phyloP scores from a whole-genome alignment of 1,284 basidiomycete species.

The Anthracocystis panici-leucophaei region DNA sequence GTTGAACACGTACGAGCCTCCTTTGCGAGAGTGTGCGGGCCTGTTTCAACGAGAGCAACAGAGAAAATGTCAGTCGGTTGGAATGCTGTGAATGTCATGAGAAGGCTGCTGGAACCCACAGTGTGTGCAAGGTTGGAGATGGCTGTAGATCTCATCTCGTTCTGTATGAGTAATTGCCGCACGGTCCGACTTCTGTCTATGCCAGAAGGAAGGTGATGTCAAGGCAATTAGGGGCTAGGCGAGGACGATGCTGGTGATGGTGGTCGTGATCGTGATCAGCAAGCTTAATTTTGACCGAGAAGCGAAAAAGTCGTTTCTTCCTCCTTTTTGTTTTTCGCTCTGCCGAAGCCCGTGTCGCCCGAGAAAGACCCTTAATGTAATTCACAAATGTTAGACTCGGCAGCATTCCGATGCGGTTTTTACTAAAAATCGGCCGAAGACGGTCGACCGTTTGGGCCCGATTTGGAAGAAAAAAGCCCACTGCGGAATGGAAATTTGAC shows the following conservation, averaged over 20 bases:
- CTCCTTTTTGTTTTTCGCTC: neutral
- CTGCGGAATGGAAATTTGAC: slow-evolving; percentile 5
- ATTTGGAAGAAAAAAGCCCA: neutral
- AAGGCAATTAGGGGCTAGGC: neutral
- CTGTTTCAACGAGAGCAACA: slow-evolving; percentile 8
- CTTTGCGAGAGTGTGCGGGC: slow-evolving; percentile 47
- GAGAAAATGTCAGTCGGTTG: neutral
- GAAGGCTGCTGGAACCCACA: slow-evolving; percentile 14
- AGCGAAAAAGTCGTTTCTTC: slow-evolving; percentile 2
- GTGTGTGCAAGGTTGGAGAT: slow-evolving; percentile 39
- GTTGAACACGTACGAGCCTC: slow-evolving; percentile 51
- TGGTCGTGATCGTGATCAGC: neutral
- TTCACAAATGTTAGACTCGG: neutral
- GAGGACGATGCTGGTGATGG: slow-evolving; percentile 7
- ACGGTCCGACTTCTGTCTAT: neutral
- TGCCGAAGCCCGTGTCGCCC: neutral
- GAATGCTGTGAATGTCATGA: neutral
- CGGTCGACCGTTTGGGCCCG: slow-evolving; percentile 7
- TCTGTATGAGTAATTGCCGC: slow-evolving; percentile 1
- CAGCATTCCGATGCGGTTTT: neutral
- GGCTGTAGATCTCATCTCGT: slow-evolving; percentile 50
- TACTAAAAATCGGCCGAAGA: slow-evolving; percentile 12
- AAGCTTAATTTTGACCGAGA: neutral
- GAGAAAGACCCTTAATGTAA: neutral
- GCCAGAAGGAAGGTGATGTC: neutral